Evolutionary conservation across 1,284 basidiomycete species (phyloP).

Genomic region (Wallemia mellicola): DNA sequence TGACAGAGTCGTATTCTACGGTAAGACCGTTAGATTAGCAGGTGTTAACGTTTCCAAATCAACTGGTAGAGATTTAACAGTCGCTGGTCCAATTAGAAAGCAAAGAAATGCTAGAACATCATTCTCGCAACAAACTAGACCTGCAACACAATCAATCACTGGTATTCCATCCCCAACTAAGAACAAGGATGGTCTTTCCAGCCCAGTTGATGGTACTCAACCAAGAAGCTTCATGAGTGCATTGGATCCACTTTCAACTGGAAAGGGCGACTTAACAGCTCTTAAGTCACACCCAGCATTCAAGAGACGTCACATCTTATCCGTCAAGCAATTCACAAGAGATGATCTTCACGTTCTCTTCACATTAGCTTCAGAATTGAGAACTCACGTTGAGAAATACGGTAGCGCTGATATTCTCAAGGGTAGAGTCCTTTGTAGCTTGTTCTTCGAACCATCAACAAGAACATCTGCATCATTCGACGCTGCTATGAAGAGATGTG

Average conservation of each 20-base stretch:
- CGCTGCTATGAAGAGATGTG: constrained; percentile 92
- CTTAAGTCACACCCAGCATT: constrained; percentile 34
- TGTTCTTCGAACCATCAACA: constrained; percentile 96
- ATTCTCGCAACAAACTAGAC: constrained; percentile 4
- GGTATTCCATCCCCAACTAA: background rate
- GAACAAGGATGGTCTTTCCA: background rate
- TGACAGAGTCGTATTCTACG: constrained; percentile 72
- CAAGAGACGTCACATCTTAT: constrained; percentile 66
- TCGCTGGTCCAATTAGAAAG: constrained; percentile 13
- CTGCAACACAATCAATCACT: background rate
- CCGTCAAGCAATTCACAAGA: constrained; percentile 75
- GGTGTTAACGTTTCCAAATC: constrained; percentile 33
- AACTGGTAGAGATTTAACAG: constrained; percentile 53
- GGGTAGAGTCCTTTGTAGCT: constrained; percentile 70
- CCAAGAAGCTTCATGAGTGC: background rate
- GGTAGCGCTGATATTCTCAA: constrained; percentile 68
- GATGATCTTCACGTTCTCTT: constrained; percentile 83
- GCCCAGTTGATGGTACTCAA: background rate
- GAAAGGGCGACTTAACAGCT: constrained; percentile 13
- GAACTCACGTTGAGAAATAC: constrained; percentile 70
- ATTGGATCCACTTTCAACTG: background rate
- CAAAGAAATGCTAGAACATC: constrained; percentile 4
- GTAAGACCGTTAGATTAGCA: constrained; percentile 73
- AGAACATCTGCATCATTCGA: constrained; percentile 92
- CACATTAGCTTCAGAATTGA: constrained; percentile 85